Conservation (phyloP, 2,329 filamentous ascomycete genomes). For the Rhynchosporium secalis region DNA sequence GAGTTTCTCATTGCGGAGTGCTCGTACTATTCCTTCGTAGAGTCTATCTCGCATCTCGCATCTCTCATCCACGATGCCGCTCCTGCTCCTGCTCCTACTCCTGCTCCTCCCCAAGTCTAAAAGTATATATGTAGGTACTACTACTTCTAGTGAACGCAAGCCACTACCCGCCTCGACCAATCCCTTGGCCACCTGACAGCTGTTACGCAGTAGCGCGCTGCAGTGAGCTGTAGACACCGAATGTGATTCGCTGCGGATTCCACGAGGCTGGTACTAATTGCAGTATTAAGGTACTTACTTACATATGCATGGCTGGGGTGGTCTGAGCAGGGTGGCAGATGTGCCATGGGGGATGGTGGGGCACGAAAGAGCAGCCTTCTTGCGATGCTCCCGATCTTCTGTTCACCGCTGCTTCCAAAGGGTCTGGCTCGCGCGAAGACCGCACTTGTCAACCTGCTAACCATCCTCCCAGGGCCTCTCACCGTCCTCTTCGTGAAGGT, state of each 20-base stretch:
- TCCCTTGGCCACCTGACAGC: conserved; percentile 30
- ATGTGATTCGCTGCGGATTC: conserved; percentile 26
- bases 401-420: conserved; percentile 37
- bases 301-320: neutral
- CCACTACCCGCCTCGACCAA: neutral
- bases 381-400: conserved; percentile 28
- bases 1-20: neutral
- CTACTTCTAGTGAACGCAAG: too few relatives aligned
- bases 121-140: too few relatives aligned
- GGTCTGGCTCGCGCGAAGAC: conserved; percentile 24
- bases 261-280: conserved; percentile 13
- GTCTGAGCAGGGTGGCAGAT: conserved; percentile 17
- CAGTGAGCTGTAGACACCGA: conserved; percentile 21
- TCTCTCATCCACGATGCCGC: too few relatives aligned
- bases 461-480: conserved; percentile 30
- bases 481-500: conserved; percentile 38
- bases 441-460: conserved; percentile 29
- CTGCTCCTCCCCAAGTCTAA: neutral
- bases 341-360: too few relatives aligned
- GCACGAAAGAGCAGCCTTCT: neutral
- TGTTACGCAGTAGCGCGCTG: conserved; percentile 27
- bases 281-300: too few relatives aligned
- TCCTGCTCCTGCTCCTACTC: neutral
- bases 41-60: too few relatives aligned
- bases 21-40: neutral